Percentiles rank a stretch among this genome's conserved stretches.
phyloP scores from a whole-genome alignment of 83 land plant species.

The Picea abies region DNA sequence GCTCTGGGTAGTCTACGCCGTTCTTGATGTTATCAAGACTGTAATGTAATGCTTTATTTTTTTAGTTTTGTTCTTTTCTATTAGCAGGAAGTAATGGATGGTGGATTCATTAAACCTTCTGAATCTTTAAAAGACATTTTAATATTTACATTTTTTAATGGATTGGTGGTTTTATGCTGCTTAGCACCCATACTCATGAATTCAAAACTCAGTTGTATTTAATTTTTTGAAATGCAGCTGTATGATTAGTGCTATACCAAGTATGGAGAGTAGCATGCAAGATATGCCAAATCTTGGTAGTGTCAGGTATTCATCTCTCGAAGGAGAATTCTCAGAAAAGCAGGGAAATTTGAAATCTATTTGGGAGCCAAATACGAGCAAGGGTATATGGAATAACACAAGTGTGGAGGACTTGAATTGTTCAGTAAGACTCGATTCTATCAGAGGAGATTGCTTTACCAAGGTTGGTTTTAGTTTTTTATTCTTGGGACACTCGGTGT shows the following conservation, averaged over 20 bases:
- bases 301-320: slow-evolving; percentile 37
- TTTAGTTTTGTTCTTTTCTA: background rate
- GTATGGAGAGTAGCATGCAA: slow-evolving; percentile 22
- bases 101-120: background rate
- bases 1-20: too few relatives aligned
- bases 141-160: background rate
- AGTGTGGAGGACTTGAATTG: background rate
- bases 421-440: slow-evolving; percentile 1
- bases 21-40: too few relatives aligned
- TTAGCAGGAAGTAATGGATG: background rate
- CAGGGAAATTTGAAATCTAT: background rate
- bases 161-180: background rate
- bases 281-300: slow-evolving; percentile 24
- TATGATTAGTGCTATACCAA: background rate
- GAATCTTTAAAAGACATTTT: background rate
- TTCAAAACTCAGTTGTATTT: background rate
- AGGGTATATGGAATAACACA: background rate
- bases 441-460: background rate
- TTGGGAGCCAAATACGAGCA: background rate
- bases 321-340: background rate
- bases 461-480: background rate
- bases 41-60: background rate
- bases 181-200: background rate
- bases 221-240: background rate
- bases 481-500: too few relatives aligned